Base-by-base conservation (phyloP, 805 yeast genomes). In the Monosporozyma aerobia region DNA sequence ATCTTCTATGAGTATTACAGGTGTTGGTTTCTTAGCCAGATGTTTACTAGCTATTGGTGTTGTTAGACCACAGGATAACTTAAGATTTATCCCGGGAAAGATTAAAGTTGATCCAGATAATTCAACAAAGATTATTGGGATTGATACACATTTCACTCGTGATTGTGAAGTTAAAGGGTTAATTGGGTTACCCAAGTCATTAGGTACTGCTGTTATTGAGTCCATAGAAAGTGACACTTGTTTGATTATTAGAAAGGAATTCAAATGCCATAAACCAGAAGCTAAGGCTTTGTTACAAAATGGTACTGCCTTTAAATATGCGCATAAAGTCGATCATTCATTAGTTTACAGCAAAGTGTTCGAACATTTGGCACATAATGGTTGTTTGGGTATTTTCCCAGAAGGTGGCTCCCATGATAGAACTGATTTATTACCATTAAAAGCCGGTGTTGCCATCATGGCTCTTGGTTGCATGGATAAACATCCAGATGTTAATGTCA, bases 341-440 rank as follows among this genome's bases (percentile, higher is more conserved):
- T 74, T 76, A 46, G 96, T 94, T 52, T 94, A 89, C 69, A 79
- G 85, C 51, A 77, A 78, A 57, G 98, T 94, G 2, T 94, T 90
- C 67, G 80, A 83, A 49, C 96, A 89, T 67, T 75, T 94, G 56
- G 78, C 87, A 19, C 77, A 80, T 54, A 90, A 94, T 44, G 81
- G 87, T 53, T 87, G 95, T 56, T 71, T 94, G 37, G 98, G 98
- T 10, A 87, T 92, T 47, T 92, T 89, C 71, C 97, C 98, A 3
- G 99, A 92, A 72, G 99, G 99, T 54, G 99, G 99, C 0, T 87
- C 96, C 8, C 99, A 92, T 63, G 99, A 92, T 67, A 77, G 99
- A 56, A 82, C 97, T 1, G 92, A 88, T 56, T 70, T 92, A 59
- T 74, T 92, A 44, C 98, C 99, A 0, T 74, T 92, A 59, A 92